phyloP scores from a whole-genome alignment of 352 stramenopile genomes.

The Globisporangium alternatum region DNA sequence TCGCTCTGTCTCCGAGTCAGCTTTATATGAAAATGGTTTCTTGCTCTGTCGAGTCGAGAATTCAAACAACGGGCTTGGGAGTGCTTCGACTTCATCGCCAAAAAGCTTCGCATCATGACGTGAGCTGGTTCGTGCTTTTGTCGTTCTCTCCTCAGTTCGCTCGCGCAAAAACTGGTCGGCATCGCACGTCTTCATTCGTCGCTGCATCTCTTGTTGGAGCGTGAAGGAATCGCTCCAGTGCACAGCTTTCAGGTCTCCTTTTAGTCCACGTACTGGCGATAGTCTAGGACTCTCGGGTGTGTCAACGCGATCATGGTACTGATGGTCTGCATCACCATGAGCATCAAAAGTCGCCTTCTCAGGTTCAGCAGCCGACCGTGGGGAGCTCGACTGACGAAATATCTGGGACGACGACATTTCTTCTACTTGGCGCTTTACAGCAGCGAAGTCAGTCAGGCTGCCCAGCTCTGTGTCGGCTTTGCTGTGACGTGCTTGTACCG shows the following conservation, averaged over 20 bases:
- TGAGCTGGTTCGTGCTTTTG: neutral
- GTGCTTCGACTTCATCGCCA: neutral
- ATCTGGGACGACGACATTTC: neutral
- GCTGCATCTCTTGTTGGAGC: slow-evolving; percentile 17
- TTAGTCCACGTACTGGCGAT: neutral
- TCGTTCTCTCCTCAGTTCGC: too few relatives aligned
- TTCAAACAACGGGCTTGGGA: neutral
- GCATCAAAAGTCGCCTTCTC: neutral
- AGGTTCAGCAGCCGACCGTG: neutral
- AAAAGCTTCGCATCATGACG: slow-evolving; percentile 1
- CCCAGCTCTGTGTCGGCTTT: neutral
- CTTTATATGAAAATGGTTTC: slow-evolving; percentile 9
- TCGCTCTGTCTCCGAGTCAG: slow-evolving; percentile 68
- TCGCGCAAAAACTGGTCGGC: neutral
- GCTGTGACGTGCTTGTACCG: neutral
- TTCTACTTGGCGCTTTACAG: neutral
- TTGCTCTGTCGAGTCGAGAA: neutral
- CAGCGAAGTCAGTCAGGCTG: neutral
- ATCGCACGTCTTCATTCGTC: slow-evolving; percentile 1
- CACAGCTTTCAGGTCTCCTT: neutral
- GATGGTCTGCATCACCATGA: neutral
- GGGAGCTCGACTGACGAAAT: neutral
- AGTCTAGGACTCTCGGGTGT: neutral
- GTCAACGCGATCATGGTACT: neutral
- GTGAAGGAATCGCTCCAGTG: slow-evolving; percentile 13